phyloP scores from a whole-genome alignment of 2,329 filamentous ascomycete genomes.

The Graphium sp. region DNA sequence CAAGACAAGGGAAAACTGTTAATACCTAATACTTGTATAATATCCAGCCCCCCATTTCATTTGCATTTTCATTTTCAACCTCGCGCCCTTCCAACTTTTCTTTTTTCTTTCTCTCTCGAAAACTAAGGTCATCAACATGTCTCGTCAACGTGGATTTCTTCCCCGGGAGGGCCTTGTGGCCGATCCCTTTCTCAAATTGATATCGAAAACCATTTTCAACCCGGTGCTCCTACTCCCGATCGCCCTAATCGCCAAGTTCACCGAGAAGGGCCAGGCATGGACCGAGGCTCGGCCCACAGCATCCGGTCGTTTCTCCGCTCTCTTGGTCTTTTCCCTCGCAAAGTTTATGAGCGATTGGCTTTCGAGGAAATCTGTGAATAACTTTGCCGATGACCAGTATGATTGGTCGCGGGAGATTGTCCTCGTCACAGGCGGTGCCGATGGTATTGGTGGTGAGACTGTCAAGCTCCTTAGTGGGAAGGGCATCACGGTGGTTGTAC shows the following conservation, averaged over 20 bases:
- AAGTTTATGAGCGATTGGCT: too few relatives aligned
- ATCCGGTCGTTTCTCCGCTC: not conserved
- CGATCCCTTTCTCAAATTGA: too few relatives aligned
- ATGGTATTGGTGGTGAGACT: constrained; percentile 39
- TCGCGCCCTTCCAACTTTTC: not conserved
- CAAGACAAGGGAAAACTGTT: too few relatives aligned
- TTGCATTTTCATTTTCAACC: not conserved
- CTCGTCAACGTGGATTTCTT: too few relatives aligned
- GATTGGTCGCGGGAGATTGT: constrained; percentile 38
- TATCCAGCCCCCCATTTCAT: not conserved
- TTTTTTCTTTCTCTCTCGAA: not conserved
- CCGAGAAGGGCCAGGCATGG: too few relatives aligned
- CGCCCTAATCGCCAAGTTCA: too few relatives aligned
- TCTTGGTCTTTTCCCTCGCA: not conserved
- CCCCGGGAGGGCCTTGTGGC: too few relatives aligned
- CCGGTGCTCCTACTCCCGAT: too few relatives aligned
- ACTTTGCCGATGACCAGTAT: constrained; percentile 23
- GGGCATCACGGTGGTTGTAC: constrained; percentile 36
- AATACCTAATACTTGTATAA: not conserved
- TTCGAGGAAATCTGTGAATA: constrained; percentile 10
- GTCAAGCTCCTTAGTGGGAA: constrained; percentile 31
- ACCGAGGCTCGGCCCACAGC: too few relatives aligned
- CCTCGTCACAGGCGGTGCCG: constrained; percentile 41
- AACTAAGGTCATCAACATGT: too few relatives aligned
- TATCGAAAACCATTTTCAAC: too few relatives aligned